Conservation (phyloP, 495 filamentous ascomycete genomes). For the Xylaria cubensis region DNA sequence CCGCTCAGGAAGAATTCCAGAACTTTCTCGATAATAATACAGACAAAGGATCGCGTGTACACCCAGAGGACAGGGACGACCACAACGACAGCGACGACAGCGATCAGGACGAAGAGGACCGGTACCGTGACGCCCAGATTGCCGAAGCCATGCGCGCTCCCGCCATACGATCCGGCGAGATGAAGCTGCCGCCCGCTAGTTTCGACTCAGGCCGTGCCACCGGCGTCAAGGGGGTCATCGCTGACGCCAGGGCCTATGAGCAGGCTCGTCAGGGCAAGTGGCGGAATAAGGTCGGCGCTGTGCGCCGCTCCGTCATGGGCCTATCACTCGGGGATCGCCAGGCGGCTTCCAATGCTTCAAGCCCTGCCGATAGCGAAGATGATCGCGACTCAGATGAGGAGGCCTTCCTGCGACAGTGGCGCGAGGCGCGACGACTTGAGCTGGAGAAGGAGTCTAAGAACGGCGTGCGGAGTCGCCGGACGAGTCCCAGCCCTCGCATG, state of each 20-base stretch:
- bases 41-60: slow-evolving; percentile 51
- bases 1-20: slow-evolving; percentile 89
- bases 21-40: slow-evolving; percentile 66
- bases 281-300: slow-evolving; percentile 53
- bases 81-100: slow-evolving; percentile 48
- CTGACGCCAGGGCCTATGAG: slow-evolving; percentile 91
- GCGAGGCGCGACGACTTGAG: slow-evolving; percentile 77
- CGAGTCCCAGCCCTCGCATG: slow-evolving; percentile 72
- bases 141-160: slow-evolving; percentile 65
- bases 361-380: slow-evolving; percentile 54
- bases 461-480: slow-evolving; percentile 59
- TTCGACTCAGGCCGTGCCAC: slow-evolving; percentile 78
- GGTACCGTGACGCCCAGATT: slow-evolving; percentile 63
- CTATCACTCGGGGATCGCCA: slow-evolving; percentile 21
- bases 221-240: slow-evolving; percentile 98
- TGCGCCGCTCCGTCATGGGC: slow-evolving; percentile 55
- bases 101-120: slow-evolving; percentile 61
- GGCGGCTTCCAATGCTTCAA: slow-evolving; percentile 27
- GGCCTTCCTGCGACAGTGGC: slow-evolving; percentile 82
- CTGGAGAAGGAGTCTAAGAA: slow-evolving; percentile 62
- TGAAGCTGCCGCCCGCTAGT: slow-evolving; percentile 64
- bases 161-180: slow-evolving; percentile 60
- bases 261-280: slow-evolving; percentile 73
- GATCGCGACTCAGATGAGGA: slow-evolving; percentile 75
- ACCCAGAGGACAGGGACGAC: slow-evolving; percentile 61